Percentiles rank a stretch among this genome's conserved stretches.
Evolutionary conservation across 352 stramenopile genomes (phyloP).

Genomic region (Blastocystis sp.): DNA sequence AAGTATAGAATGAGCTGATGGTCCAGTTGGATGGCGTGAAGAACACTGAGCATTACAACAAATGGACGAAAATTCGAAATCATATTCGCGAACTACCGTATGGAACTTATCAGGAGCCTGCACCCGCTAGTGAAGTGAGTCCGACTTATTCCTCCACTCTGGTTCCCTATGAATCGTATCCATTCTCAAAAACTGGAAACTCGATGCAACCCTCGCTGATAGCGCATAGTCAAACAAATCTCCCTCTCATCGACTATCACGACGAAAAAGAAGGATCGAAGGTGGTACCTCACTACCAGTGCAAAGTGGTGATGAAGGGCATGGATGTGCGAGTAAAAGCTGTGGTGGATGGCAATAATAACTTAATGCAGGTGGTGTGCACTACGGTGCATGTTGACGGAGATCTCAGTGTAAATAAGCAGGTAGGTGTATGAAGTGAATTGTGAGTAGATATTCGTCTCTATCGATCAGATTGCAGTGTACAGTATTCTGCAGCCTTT

Average conservation of each 20-base stretch:
- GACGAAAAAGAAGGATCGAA: not conserved
- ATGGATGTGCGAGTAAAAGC: not conserved
- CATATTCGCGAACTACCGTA: not conserved
- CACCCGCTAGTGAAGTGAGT: not conserved
- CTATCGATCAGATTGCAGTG: not conserved
- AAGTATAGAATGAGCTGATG: not conserved
- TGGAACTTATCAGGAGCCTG: not conserved
- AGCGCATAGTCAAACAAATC: not conserved
- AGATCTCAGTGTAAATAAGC: not conserved
- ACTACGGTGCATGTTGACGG: not conserved
- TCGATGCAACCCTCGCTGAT: not conserved
- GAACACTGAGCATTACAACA: slow-evolving; percentile 29
- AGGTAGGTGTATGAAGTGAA: not conserved
- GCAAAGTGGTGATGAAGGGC: not conserved
- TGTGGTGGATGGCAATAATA: not conserved
- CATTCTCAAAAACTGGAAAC: not conserved
- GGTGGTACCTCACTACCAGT: not conserved
- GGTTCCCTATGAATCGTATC: not conserved
- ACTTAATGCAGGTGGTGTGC: not conserved
- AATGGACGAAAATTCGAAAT: not conserved
- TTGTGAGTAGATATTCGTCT: not conserved
- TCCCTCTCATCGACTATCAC: not conserved
- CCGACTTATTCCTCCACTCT: not conserved
- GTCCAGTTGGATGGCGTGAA: not conserved
- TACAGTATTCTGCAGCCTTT: not conserved